Evolutionary conservation across 345 rosid genomes (phyloP).

Genomic region (Pistacia atlantica): DNA sequence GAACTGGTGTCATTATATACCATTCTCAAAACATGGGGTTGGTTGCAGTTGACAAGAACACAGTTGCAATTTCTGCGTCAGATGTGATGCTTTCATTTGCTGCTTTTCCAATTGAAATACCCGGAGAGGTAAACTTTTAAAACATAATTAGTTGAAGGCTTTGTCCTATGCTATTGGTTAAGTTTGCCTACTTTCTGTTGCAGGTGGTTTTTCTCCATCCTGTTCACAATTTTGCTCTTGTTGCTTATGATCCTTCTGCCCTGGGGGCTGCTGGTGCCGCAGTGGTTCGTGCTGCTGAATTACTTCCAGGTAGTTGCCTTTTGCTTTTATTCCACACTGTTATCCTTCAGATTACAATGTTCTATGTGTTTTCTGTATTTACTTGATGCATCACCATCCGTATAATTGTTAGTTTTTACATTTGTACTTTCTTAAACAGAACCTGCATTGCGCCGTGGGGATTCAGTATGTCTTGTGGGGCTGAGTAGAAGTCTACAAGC

Average conservation of each 20-base stretch:
- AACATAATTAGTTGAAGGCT: background rate
- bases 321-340: slow-evolving; percentile 8
- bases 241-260: slow-evolving; percentile 87
- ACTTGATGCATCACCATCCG: background rate
- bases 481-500: slow-evolving; percentile 88
- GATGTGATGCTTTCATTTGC: slow-evolving; percentile 97
- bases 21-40: slow-evolving; percentile 91
- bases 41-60: slow-evolving; percentile 91
- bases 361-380: background rate
- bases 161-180: slow-evolving; percentile 15
- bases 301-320: slow-evolving; percentile 74
- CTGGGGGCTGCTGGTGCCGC: slow-evolving; percentile 73
- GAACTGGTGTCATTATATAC: slow-evolving; percentile 86
- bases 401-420: background rate
- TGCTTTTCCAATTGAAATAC: slow-evolving; percentile 95
- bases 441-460: slow-evolving; percentile 86
- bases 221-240: slow-evolving; percentile 90
- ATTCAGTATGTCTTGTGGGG: slow-evolving; percentile 89
- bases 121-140: slow-evolving; percentile 74
- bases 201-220: slow-evolving; percentile 99
- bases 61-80: slow-evolving; percentile 77
- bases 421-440: slow-evolving; percentile 46
- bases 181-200: slow-evolving; percentile 26
- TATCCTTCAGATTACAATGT: background rate
- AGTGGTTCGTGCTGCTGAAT: slow-evolving; percentile 78